These are phyloP conservation scores for Salix dunnii DNA, from an alignment of 345 rosid species.

Conservation along the genomic window DNA sequence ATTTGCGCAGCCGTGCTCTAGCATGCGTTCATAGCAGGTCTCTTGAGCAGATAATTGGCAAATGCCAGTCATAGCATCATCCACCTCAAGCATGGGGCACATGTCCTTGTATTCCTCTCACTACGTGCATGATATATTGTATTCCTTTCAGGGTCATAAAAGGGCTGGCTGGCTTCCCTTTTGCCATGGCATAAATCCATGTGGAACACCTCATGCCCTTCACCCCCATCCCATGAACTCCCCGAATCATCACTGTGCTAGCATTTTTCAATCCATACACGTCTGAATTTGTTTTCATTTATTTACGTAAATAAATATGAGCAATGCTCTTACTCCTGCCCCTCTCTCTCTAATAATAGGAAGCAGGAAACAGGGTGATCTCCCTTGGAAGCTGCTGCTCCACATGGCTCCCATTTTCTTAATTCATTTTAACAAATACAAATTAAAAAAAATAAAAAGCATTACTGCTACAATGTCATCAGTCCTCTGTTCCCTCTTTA, in stretches of 20 bases:
- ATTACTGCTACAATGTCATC: no score
- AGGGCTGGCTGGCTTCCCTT: not conserved
- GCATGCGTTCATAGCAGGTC: no score
- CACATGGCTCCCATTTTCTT: constrained; percentile 8
- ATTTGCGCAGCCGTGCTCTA: no score
- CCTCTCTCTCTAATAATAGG: constrained; percentile 14
- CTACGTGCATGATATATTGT: no score
- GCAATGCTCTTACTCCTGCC: no score
- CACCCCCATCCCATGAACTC: not conserved
- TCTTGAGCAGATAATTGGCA: no score
- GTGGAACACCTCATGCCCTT: constrained; percentile 17
- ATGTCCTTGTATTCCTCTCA: no score
- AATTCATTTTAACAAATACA: not conserved
- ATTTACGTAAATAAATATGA: no score
- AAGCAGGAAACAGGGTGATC: not conserved
- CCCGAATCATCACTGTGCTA: not conserved
- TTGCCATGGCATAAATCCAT: constrained; percentile 7
- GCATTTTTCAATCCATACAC: no score
- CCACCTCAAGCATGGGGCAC: no score
- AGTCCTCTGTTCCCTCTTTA: not conserved
- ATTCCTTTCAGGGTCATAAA: not conserved
- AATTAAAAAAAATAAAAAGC: not conserved
- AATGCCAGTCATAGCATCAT: no score
- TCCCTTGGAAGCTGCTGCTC: constrained; percentile 9
- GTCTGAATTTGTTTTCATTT: no score